phyloP scores from a whole-genome alignment of 305 asterid genomes.

The Rubia tinctorum region DNA sequence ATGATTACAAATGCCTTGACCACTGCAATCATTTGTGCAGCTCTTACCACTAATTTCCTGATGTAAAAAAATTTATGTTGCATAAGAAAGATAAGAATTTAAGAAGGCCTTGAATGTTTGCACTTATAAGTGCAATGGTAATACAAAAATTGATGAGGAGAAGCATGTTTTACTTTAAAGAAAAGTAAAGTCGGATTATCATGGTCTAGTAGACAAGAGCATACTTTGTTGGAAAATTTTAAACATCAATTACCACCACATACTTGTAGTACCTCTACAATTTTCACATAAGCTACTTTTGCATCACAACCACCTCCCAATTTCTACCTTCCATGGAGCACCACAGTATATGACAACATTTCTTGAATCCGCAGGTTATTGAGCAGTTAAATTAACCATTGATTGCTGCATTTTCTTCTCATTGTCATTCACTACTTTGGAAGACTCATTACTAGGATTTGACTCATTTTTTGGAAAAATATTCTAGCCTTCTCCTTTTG shows the following conservation, averaged over 20 bases:
- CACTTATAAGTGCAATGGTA: neutral
- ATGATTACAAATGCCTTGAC: slow-evolving; percentile 83
- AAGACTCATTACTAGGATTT: slow-evolving; percentile 19
- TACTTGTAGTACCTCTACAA: slow-evolving; percentile 61
- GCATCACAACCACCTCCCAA: slow-evolving; percentile 87
- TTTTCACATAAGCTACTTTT: slow-evolving; percentile 33
- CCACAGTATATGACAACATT: slow-evolving; percentile 66
- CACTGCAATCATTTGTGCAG: slow-evolving; percentile 74
- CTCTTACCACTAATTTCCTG: slow-evolving; percentile 80
- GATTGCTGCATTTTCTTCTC: slow-evolving; percentile 27
- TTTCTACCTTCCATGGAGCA: slow-evolving; percentile 89
- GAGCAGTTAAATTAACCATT: slow-evolving; percentile 42
- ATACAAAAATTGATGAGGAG: neutral
- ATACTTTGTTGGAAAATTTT: neutral
- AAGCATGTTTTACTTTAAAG: neutral
- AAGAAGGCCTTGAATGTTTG: slow-evolving; percentile 6
- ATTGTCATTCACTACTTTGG: slow-evolving; percentile 26
- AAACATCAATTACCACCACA: slow-evolving; percentile 8
- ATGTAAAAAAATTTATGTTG: slow-evolving; percentile 15
- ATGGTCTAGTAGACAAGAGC: neutral
- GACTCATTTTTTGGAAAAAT: slow-evolving; percentile 14
- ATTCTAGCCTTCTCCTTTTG: slow-evolving; percentile 28
- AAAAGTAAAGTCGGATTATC: neutral
- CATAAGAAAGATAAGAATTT: slow-evolving; percentile 4
- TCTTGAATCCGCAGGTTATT: slow-evolving; percentile 59